Conservation (phyloP, 106 monocot species). For the Posidonia australis region DNA sequence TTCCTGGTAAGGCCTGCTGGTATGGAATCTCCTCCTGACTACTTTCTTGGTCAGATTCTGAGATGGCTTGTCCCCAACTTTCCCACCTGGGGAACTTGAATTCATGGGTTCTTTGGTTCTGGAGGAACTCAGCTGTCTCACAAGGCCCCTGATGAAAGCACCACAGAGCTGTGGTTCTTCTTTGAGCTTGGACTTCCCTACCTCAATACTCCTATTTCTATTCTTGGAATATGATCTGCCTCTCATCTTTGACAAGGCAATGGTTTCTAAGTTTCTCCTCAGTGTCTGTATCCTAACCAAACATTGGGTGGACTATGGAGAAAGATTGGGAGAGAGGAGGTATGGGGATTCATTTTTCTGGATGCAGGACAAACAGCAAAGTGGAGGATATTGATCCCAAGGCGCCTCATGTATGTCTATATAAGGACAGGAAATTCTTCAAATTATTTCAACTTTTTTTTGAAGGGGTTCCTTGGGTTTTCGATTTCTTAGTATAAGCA, state of each 20-base stretch:
- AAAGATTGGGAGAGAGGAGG: too few relatives aligned
- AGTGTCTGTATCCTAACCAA: background rate
- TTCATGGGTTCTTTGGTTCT: conserved; percentile 29
- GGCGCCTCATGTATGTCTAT: background rate
- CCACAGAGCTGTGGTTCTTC: conserved; percentile 64
- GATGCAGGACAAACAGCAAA: background rate
- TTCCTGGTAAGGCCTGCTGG: conserved; percentile 68
- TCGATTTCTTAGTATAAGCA: background rate
- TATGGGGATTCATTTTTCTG: background rate
- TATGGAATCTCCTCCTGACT: conserved; percentile 70
- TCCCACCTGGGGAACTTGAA: conserved; percentile 1
- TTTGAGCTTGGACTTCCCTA: conserved; percentile 17
- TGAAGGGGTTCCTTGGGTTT: background rate
- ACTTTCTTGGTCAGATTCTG: conserved; percentile 49
- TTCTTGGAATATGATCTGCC: conserved; percentile 23
- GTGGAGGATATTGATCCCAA: background rate
- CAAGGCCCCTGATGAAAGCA: conserved; percentile 66
- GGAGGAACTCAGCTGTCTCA: conserved; percentile 64
- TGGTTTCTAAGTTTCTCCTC: conserved; percentile 5
- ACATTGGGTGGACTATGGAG: background rate
- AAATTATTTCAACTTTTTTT: background rate
- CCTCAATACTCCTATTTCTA: conserved; percentile 7
- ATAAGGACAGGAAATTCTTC: background rate
- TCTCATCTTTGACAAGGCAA: too few relatives aligned
- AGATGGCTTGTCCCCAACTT: background rate